Percentiles rank a stretch among this genome's conserved stretches.
Conservation (phyloP, 2,329 filamentous ascomycete genomes). For the Claviceps monticola region DNA sequence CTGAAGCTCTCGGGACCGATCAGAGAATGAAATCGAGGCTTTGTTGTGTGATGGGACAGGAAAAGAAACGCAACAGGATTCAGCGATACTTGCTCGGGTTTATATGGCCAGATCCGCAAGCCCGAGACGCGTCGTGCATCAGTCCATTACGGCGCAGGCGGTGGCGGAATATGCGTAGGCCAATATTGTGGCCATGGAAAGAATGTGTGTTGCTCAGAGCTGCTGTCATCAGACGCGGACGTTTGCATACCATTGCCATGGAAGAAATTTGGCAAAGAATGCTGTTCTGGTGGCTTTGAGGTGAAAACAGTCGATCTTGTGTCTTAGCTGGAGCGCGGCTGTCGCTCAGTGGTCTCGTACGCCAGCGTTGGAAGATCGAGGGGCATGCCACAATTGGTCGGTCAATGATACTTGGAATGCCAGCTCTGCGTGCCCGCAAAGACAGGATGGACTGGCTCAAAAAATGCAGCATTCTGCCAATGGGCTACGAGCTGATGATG, state of each 20-base stretch:
- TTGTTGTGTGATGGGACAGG: conserved; percentile 9
- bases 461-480: not conserved
- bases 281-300: not conserved
- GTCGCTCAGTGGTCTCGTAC: not conserved
- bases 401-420: not conserved
- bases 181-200: not conserved
- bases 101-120: conserved; percentile 14
- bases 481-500: not conserved
- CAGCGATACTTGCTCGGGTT: conserved; percentile 11
- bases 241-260: conserved; percentile 2
- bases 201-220: not conserved
- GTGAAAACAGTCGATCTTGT: not conserved
- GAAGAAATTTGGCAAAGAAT: not conserved
- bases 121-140: conserved; percentile 4
- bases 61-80: conserved; percentile 5
- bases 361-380: not conserved
- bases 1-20: conserved; percentile 13
- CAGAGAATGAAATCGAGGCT: conserved; percentile 20
- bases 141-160: not conserved
- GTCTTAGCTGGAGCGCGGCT: not conserved
- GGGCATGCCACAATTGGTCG: not conserved
- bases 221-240: not conserved
- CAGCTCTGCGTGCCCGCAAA: not conserved
- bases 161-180: not conserved
- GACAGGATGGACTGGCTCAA: not conserved